Evolutionary conservation across 139 green algal genomes (phyloP), one percentile per base, ranked within the genome.

Genomic region (Volvox reticuliferus): DNA sequence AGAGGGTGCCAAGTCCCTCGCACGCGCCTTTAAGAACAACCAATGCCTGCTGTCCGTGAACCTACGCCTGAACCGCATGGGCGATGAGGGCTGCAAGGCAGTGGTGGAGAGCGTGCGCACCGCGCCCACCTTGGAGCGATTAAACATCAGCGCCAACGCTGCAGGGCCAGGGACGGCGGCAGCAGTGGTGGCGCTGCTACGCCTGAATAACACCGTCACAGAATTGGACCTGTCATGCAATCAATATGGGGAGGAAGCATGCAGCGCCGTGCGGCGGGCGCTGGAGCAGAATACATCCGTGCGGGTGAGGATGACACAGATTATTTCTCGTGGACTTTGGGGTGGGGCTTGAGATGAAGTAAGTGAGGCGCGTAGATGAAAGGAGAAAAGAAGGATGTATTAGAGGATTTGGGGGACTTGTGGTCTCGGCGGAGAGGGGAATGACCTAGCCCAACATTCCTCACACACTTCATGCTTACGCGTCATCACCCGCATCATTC

Each of bases 51-150:
- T 94, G 32, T 93, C 79, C 2, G 80, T 97, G 14, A 96, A 96
- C 87, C 89, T 97, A 69, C 91, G 91, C 65, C 92, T 98, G 1
- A 98, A 98, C 89, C 93, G 96, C 71, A 93, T 98, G 78, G 96
- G 95, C 17, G 96, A 98, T 75, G 95, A 97, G 69, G 96, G 96
- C 26, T 94, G 92, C 88, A 91, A 90, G 65, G 92, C 91, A 28
- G 88, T 91, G 32, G 87, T 89, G 50, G 94, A 93, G 35, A 80
- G 86, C 19, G 79, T 94, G 35, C 80, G 61, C 21, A 75, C 21
- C 73, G 93, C 95, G 79, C 63, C 81, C 6, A 89, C 82, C 18
- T 90, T 98, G 14, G 88, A 95, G 91, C 93, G 88, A 13, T 79
- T 98, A 84, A 97, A 96, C 90, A 37, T 98, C 0, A 91, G 88